Conservation (phyloP, 2,329 filamentous ascomycete species). For the Neofusicoccum cordaticola region DNA sequence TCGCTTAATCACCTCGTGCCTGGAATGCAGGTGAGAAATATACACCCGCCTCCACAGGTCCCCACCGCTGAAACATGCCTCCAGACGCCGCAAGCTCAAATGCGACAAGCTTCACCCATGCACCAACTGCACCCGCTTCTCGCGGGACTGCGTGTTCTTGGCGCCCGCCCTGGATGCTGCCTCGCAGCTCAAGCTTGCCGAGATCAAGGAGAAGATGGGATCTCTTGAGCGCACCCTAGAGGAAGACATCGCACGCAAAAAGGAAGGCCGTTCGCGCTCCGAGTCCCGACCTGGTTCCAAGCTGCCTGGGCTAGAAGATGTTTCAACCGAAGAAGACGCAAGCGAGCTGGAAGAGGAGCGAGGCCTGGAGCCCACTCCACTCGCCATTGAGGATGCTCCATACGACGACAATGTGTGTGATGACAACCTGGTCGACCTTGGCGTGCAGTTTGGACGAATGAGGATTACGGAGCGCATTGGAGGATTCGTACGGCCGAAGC, state of each 20-base stretch:
- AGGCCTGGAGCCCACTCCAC: conserved; percentile 59
- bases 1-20: conserved; percentile 37
- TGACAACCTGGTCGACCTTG: conserved; percentile 70
- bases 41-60: not conserved
- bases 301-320: conserved; percentile 41
- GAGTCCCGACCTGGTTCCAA: conserved; percentile 17
- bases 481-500: conserved; percentile 66
- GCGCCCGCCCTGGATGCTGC: conserved; percentile 66
- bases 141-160: conserved; percentile 60
- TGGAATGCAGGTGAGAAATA: conserved; percentile 29
- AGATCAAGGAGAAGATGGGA: conserved; percentile 77
- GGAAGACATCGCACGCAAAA: conserved; percentile 59
- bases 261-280: not conserved
- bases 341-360: conserved; percentile 52
- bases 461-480: conserved; percentile 72
- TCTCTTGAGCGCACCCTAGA: conserved; percentile 68
- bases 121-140: conserved; percentile 58
- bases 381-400: conserved; percentile 63
- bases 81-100: conserved; percentile 71
- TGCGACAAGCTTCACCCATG: conserved; percentile 74
- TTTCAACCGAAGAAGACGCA: conserved; percentile 56
- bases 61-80: conserved; percentile 40
- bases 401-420: conserved; percentile 66
- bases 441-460: conserved; percentile 69
- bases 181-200: conserved; percentile 66